Base-by-base conservation (phyloP, 257 asterid genomes). In the Solanum clarkiae region DNA sequence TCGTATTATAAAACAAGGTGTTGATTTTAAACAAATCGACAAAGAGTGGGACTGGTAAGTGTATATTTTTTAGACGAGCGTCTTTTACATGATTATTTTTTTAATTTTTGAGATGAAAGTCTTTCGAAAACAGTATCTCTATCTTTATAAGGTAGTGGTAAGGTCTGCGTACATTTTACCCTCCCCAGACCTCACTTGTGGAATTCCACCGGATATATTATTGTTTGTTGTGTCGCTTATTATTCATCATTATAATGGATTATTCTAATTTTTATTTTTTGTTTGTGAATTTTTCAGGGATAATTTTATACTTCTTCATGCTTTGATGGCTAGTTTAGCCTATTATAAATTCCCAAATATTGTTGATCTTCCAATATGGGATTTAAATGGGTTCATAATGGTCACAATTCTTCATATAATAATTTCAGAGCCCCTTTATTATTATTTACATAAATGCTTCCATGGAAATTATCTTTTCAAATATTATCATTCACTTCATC, bases 21-120 rank as follows among this genome's bases (percentile, higher is more conserved):
- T 92, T 36, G 97, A 86, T 62, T 96, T 94, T 82, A 86, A 92
- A 62, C 99, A 96, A 93, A 96, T 96, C 86, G 99, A 96, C 89
- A 63, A 77, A 36, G 99, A 96, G 87, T 93, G 98, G 96, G 87
- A 94, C 47, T 95, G 99, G 99, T 95, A 90, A 12, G 40, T 10
- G 29, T 57, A 18, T 57, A 36, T 36, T 36, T 36, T 36, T 36
- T 6, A 36, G 42, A 36, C 4, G 6, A 36, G 6, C 0, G 7
- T 36, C 7, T 36, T 36, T 36, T 36, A 36, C 6, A 3, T 36
- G 6, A 36, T 36, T 36, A 36, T 36, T 36, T 4, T 4, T 36
- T 32, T 32, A 4, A 32, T 36, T 4, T 4, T 36, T 36, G 7
- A 36, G 42, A 36, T 36, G 42, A 36, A 0, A 1, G 42, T 36